Evolutionary conservation across 2,329 filamentous ascomycete genomes (phyloP).

Genomic region (Xylariaceae sp.): DNA sequence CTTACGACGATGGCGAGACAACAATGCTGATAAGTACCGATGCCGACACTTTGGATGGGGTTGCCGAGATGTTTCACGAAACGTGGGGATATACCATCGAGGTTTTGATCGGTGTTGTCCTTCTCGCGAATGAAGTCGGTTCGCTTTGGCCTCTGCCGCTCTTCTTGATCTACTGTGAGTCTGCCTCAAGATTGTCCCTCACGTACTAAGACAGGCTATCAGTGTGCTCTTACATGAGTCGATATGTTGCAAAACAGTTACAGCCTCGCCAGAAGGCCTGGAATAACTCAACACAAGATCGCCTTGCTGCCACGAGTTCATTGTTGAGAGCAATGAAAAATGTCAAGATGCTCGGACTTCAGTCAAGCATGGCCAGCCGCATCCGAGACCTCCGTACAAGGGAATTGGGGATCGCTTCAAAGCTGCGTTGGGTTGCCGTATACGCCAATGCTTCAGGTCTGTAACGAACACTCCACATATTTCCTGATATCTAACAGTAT

Average conservation of each 20-base stretch:
- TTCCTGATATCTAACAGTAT: not conserved
- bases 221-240: constrained; percentile 41
- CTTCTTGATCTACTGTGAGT: constrained; percentile 38
- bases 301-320: constrained; percentile 34
- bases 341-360: constrained; percentile 39
- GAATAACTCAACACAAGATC: constrained; percentile 38
- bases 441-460: constrained; percentile 39
- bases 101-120: constrained; percentile 35
- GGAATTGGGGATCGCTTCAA: constrained; percentile 32
- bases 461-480: constrained; percentile 10
- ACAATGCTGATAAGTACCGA: constrained; percentile 41
- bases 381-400: constrained; percentile 26
- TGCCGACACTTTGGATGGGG: constrained; percentile 30
- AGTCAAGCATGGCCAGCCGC: constrained; percentile 17
- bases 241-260: constrained; percentile 35
- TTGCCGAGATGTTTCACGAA: constrained; percentile 38
- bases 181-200: not conserved
- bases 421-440: constrained; percentile 38
- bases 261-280: constrained; percentile 35
- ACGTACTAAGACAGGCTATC: not conserved
- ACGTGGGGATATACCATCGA: constrained; percentile 41
- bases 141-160: constrained; percentile 41
- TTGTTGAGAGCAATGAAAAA: constrained; percentile 35
- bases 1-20: constrained; percentile 31
- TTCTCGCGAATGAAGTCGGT: constrained; percentile 38